These are phyloP conservation scores for Tricharina praecox DNA, from an alignment of 495 filamentous ascomycete species.

Conservation along the genomic window DNA sequence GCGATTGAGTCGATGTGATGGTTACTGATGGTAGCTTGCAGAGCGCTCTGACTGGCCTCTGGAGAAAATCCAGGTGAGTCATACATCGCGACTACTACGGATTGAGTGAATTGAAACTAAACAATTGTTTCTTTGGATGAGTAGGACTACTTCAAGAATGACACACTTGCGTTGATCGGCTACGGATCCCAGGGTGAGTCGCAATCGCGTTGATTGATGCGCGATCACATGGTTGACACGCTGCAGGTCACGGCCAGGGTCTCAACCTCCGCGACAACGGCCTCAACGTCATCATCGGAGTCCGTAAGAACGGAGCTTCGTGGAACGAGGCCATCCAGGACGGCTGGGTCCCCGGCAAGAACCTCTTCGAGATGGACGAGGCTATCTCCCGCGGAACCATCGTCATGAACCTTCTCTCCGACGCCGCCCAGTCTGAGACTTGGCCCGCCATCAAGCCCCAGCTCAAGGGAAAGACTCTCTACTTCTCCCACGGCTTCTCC, in stretches of 20 bases:
- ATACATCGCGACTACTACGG: constrained; percentile 5
- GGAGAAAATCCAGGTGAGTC: constrained; percentile 81
- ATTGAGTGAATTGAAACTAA: background rate
- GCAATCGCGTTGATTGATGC: background rate
- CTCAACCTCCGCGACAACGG: constrained; percentile 99
- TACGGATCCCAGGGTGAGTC: constrained; percentile 70
- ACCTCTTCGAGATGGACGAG: constrained; percentile 92
- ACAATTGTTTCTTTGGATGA: background rate
- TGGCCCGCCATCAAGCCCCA: constrained; percentile 97
- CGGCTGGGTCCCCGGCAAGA: constrained; percentile 95
- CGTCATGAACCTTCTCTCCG: constrained; percentile 95
- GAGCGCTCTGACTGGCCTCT: constrained; percentile 96
- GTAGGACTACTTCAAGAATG: constrained; percentile 98
- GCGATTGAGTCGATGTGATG: background rate
- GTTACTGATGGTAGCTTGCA: constrained; percentile 28
- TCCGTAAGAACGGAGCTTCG: constrained; percentile 91
- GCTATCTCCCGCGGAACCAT: constrained; percentile 87
- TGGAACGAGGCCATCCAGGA: constrained; percentile 96
- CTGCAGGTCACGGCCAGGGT: constrained; percentile 81
- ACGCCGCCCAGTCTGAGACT: constrained; percentile 94
- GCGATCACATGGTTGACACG: too few relatives aligned
- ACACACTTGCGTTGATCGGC: constrained; percentile 95
- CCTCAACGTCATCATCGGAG: constrained; percentile 94
- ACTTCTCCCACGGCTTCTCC: constrained; percentile 99
- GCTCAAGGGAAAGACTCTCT: constrained; percentile 98